Percentiles rank a stretch among this genome's conserved stretches.
phyloP scores from a whole-genome alignment of 2,329 filamentous ascomycete species.

The Fusarium verticillioides region DNA sequence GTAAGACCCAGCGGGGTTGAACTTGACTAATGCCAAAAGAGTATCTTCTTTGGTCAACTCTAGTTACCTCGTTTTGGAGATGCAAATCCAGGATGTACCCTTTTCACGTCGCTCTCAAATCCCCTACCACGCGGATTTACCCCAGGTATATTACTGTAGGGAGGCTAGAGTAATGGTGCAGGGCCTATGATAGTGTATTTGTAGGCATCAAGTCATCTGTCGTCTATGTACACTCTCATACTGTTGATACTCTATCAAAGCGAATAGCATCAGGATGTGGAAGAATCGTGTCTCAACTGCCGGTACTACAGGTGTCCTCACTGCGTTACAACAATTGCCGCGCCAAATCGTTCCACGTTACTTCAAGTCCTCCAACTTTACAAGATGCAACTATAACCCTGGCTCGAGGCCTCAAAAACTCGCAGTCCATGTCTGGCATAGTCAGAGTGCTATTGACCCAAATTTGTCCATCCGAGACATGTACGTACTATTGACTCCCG shows the following conservation, averaged over 20 bases:
- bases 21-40: too few species aligned
- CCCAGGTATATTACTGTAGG: background rate
- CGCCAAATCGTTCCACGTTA: background rate
- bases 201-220: background rate
- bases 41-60: background rate
- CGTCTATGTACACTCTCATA: background rate
- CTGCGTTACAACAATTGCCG: background rate
- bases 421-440: background rate
- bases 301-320: background rate
- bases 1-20: background rate
- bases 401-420: background rate
- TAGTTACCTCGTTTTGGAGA: background rate
- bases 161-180: background rate
- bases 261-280: too few species aligned
- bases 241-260: background rate
- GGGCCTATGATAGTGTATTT: background rate
- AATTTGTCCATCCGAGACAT: background rate
- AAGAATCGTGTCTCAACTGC: background rate
- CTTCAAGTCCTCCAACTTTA: background rate
- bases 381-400: too few species aligned
- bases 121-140: too few species aligned
- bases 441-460: background rate
- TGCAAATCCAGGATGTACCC: accelerated
- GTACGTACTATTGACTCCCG: too few species aligned
- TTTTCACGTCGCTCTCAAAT: background rate